These are phyloP conservation scores for Nidularia pulvinata DNA, from an alignment of 768 basidiomycete species.

Conservation along the genomic window DNA sequence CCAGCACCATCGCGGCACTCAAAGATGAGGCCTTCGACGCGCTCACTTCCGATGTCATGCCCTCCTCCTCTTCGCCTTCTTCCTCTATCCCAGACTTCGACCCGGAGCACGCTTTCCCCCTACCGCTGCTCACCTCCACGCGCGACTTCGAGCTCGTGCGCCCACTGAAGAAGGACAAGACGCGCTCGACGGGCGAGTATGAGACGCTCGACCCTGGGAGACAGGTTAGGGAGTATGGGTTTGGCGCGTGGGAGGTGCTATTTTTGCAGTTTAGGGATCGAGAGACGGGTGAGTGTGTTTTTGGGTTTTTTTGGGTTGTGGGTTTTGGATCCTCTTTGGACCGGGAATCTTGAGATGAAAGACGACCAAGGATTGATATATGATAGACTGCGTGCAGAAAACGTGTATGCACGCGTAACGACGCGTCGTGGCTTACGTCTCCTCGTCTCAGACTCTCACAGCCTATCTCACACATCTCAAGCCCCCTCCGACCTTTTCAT, in stretches of 20 bases:
- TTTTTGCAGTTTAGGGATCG: slow-evolving; percentile 68
- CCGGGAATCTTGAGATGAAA: not conserved
- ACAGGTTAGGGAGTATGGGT: slow-evolving; percentile 43
- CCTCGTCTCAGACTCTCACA: too few relatives aligned
- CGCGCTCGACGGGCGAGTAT: slow-evolving; percentile 48
- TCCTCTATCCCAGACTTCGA: slow-evolving; percentile 20
- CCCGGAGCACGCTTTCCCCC: slow-evolving; percentile 15
- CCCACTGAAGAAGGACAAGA: slow-evolving; percentile 45
- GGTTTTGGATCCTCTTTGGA: slow-evolving; percentile 1
- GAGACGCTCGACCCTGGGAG: slow-evolving; percentile 45
- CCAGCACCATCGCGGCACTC: slow-evolving; percentile 60
- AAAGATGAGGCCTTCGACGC: slow-evolving; percentile 41
- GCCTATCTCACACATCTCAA: too few relatives aligned
- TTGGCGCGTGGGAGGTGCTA: slow-evolving; percentile 66
- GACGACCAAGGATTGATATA: too few relatives aligned
- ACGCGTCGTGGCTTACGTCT: too few relatives aligned
- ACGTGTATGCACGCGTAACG: too few relatives aligned
- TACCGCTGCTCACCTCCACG: slow-evolving; percentile 30
- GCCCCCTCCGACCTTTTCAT: too few relatives aligned
- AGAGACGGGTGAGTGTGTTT: slow-evolving; percentile 48
- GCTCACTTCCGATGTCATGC: slow-evolving; percentile 11
- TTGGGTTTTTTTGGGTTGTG: slow-evolving; percentile 5
- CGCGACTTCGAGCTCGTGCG: slow-evolving; percentile 69
- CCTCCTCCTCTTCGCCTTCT: slow-evolving; percentile 18
- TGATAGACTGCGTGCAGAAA: too few relatives aligned